Conservation (phyloP, 768 basidiomycete species). For the Chalciporus chontae region DNA sequence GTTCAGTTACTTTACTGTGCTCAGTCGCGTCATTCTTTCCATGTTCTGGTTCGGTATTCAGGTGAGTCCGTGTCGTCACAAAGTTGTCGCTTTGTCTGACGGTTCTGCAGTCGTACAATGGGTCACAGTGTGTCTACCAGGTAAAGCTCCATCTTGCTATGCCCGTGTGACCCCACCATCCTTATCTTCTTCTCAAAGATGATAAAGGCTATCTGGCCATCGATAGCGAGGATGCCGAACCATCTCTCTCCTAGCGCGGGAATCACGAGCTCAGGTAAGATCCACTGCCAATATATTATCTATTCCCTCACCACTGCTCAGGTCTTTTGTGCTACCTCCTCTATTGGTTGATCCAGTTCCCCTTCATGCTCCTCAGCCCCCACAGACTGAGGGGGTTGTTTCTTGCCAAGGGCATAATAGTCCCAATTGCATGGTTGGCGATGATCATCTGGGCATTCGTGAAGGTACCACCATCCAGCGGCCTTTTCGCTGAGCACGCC, state of each 20-base stretch:
- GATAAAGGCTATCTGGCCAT: slow-evolving; percentile 84
- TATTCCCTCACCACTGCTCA: slow-evolving; percentile 17
- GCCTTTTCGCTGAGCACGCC: slow-evolving; percentile 53
- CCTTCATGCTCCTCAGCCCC: slow-evolving; percentile 73
- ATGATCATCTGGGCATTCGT: slow-evolving; percentile 81
- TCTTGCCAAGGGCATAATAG: slow-evolving; percentile 61
- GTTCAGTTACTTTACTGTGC: slow-evolving; percentile 81
- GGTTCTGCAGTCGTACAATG: slow-evolving; percentile 43
- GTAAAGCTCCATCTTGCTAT: slow-evolving; percentile 12
- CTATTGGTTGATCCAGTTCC: slow-evolving; percentile 75
- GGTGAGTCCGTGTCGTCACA: slow-evolving; percentile 31
- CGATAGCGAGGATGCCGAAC: slow-evolving; percentile 60
- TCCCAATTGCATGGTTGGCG: slow-evolving; percentile 61
- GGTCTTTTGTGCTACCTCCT: slow-evolving; percentile 75
- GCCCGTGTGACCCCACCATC: neutral
- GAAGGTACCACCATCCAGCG: slow-evolving; percentile 57
- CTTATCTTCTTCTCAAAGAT: slow-evolving; percentile 34
- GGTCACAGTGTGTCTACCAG: slow-evolving; percentile 76
- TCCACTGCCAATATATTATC: neutral
- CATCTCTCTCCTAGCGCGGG: slow-evolving; percentile 51
- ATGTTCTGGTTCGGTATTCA: slow-evolving; percentile 84
- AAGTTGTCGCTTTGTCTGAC: neutral
- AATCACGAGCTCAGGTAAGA: slow-evolving; percentile 60
- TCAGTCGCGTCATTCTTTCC: slow-evolving; percentile 70
- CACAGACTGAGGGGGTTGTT: slow-evolving; percentile 77